Evolutionary conservation across 176 grass and related monocot species (phyloP).

Genomic region (Zea luxurians): DNA sequence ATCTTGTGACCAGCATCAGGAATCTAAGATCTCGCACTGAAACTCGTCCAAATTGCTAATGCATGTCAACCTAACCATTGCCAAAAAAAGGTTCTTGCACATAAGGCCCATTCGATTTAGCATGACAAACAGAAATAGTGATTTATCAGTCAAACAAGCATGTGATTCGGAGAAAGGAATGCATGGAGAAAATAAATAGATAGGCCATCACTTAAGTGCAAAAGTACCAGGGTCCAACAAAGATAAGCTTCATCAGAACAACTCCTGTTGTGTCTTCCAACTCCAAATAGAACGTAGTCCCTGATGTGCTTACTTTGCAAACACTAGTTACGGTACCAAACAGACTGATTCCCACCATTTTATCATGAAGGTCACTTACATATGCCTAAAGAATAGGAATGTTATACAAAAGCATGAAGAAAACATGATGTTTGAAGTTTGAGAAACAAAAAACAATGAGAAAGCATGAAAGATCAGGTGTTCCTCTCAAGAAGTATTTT

Average conservation of each 20-base stretch:
- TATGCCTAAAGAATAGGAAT: slow-evolving; percentile 51
- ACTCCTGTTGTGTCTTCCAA: slow-evolving; percentile 78
- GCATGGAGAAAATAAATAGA: neutral
- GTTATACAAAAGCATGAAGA: slow-evolving; percentile 4
- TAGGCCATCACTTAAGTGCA: neutral
- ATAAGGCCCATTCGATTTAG: neutral
- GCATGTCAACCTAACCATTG: neutral
- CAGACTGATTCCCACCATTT: slow-evolving; percentile 79
- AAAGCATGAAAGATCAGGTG: slow-evolving; percentile 15
- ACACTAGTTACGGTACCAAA: slow-evolving; percentile 69
- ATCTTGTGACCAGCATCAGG: neutral
- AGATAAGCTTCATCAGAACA: slow-evolving; percentile 65
- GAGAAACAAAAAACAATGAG: neutral
- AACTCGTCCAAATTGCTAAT: neutral
- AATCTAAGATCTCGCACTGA: neutral
- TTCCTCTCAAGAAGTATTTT: slow-evolving; percentile 27
- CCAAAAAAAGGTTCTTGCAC: neutral
- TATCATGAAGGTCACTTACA: slow-evolving; percentile 72
- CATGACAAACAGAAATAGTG: neutral
- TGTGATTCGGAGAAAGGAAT: neutral
- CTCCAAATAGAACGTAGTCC: slow-evolving; percentile 60
- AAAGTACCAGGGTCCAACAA: slow-evolving; percentile 68
- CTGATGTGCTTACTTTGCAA: slow-evolving; percentile 55
- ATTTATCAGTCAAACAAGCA: slow-evolving; percentile 16
- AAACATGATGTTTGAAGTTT: slow-evolving; percentile 17